Evolutionary conservation across 495 filamentous ascomycete genomes (phyloP).

Genomic region (Tuber calosporum): DNA sequence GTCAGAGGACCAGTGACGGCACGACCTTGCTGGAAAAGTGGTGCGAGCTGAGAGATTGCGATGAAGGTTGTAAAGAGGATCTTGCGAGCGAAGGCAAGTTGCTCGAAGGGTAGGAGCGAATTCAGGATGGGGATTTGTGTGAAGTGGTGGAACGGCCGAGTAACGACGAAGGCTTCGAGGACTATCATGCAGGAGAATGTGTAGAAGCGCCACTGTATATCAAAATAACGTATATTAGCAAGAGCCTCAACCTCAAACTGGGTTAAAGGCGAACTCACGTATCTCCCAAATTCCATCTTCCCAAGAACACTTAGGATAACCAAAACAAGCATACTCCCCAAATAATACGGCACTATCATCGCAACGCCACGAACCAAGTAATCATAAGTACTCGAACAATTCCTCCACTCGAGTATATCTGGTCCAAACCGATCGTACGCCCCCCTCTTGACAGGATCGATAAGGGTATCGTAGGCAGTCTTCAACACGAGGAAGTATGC

Average conservation of each 20-base stretch:
- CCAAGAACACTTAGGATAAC: slow-evolving; percentile 65
- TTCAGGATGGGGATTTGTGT: slow-evolving; percentile 57
- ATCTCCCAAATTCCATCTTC: slow-evolving; percentile 76
- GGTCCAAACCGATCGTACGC: slow-evolving; percentile 92
- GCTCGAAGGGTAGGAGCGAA: slow-evolving; percentile 76
- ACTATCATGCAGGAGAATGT: slow-evolving; percentile 59
- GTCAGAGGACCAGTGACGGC: slow-evolving; percentile 37
- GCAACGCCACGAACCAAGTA: slow-evolving; percentile 61
- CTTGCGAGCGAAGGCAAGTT: slow-evolving; percentile 68
- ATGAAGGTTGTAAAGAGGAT: slow-evolving; percentile 74
- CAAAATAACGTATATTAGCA: background rate
- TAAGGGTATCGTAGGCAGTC: slow-evolving; percentile 72
- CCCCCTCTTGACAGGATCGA: slow-evolving; percentile 71
- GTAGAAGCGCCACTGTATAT: slow-evolving; percentile 71
- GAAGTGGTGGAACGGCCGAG: slow-evolving; percentile 55
- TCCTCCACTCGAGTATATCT: slow-evolving; percentile 59
- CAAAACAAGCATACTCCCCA: slow-evolving; percentile 54
- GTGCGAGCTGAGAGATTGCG: slow-evolving; percentile 76
- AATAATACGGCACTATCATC: slow-evolving; percentile 58
- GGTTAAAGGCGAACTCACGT: slow-evolving; percentile 42
- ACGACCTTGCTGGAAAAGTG: slow-evolving; percentile 47
- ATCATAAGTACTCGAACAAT: slow-evolving; percentile 64
- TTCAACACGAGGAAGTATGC: slow-evolving; percentile 74
- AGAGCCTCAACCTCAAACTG: background rate
- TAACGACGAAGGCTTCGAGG: slow-evolving; percentile 68